phyloP scores from a whole-genome alignment of 768 basidiomycete genomes.

The Botryobasidium botryosum region DNA sequence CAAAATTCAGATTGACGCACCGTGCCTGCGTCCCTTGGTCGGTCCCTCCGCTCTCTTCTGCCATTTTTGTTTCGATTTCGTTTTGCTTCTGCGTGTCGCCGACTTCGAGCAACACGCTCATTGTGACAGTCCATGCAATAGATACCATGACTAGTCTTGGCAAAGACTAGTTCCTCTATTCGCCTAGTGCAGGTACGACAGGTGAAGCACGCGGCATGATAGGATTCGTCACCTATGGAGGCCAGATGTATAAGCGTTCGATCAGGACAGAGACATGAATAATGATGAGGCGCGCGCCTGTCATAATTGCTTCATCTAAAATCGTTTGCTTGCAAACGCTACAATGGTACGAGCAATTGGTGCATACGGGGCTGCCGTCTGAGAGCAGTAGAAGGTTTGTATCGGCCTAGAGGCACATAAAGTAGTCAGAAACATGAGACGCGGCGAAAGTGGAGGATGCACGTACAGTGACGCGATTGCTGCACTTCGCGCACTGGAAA shows the following conservation, averaged over 20 bases:
- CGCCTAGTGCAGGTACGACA: slow-evolving; percentile 88
- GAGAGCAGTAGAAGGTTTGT: slow-evolving; percentile 93
- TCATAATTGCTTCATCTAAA: slow-evolving; percentile 98
- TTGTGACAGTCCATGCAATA: slow-evolving; percentile 99
- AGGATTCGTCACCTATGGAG: slow-evolving; percentile 71
- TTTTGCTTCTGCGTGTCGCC: slow-evolving; percentile 81
- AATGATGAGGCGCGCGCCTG: slow-evolving; percentile 26
- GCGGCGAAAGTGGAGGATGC: not conserved
- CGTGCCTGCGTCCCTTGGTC: not conserved
- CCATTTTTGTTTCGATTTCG: slow-evolving; percentile 32
- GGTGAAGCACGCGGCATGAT: slow-evolving; percentile 97
- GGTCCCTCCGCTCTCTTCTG: slow-evolving; percentile 7
- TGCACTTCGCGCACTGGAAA: slow-evolving; percentile 95
- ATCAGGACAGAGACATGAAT: not conserved
- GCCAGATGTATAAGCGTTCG: not conserved
- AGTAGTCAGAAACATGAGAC: not conserved
- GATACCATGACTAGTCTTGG: slow-evolving; percentile 94
- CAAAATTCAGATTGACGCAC: not conserved
- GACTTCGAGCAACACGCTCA: slow-evolving; percentile 85
- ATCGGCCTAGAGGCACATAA: slow-evolving; percentile 37
- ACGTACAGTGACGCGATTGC: slow-evolving; percentile 50
- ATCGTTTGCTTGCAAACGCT: slow-evolving; percentile 89
- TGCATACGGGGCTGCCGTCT: slow-evolving; percentile 93
- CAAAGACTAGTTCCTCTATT: slow-evolving; percentile 96
- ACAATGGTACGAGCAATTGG: slow-evolving; percentile 88